Conservation (phyloP, 306 rosid genomes). For the Acmispon strigosus region DNA sequence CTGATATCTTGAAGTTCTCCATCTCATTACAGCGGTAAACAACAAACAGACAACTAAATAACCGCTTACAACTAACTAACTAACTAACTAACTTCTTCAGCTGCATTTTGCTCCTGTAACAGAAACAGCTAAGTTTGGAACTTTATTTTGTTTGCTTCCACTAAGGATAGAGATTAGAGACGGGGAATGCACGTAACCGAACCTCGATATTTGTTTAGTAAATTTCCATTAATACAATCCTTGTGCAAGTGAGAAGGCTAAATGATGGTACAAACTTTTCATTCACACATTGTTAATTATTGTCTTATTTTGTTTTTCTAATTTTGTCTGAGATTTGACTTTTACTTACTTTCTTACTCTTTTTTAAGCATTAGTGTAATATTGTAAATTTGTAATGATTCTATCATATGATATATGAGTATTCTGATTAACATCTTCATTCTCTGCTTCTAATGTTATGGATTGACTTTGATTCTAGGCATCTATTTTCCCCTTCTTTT, state of each 20-base stretch:
- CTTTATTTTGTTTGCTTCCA: background rate
- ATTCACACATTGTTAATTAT: background rate
- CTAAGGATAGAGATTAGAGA: background rate
- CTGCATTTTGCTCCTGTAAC: background rate
- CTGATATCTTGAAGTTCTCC: too few relatives aligned
- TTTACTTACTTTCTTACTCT: background rate
- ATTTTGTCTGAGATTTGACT: background rate
- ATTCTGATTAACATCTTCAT: background rate
- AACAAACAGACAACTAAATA: too few relatives aligned
- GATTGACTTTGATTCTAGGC: background rate
- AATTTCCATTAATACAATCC: background rate
- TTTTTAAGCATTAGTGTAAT: background rate
- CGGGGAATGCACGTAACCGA: too few relatives aligned
- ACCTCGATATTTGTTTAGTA: background rate
- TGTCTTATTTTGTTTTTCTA: background rate
- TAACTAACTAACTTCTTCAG: too few relatives aligned
- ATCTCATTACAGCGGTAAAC: too few relatives aligned
- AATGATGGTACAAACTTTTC: background rate
- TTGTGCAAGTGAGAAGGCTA: background rate
- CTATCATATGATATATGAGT: background rate
- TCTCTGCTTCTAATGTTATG: background rate
- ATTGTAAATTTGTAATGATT: too few relatives aligned
- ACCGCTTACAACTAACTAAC: too few relatives aligned
- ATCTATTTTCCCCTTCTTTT: background rate
- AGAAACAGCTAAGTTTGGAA: background rate